These are phyloP conservation scores for Myrica gale DNA, from an alignment of 306 rosid species.

Conservation along the genomic window DNA sequence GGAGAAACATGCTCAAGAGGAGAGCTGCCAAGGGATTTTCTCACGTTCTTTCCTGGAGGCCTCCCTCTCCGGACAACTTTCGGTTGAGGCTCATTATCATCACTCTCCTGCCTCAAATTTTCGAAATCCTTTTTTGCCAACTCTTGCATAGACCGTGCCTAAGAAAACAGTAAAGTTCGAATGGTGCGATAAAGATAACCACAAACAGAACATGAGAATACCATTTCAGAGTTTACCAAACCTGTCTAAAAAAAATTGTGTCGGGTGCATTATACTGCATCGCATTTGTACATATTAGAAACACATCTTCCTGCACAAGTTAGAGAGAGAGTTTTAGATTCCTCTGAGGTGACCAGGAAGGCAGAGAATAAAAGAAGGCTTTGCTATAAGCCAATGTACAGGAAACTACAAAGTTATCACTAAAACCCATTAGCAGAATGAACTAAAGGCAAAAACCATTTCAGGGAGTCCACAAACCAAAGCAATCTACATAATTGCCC, in stretches of 20 bases:
- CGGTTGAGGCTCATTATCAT: conserved; percentile 59
- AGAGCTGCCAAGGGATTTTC: conserved; percentile 44
- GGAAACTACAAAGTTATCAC: neutral
- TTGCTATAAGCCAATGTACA: neutral
- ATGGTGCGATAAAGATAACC: conserved; percentile 14
- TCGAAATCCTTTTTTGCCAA: conserved; percentile 82
- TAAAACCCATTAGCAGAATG: neutral
- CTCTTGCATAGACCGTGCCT: conserved; percentile 93
- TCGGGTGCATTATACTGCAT: conserved; percentile 83
- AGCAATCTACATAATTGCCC: neutral
- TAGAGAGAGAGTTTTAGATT: conserved; percentile 28
- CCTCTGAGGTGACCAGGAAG: conserved; percentile 3
- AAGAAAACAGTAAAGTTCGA: conserved; percentile 20
- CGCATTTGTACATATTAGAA: conserved; percentile 87
- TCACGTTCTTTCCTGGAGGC: conserved; percentile 75
- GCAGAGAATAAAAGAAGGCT: neutral
- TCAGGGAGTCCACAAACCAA: neutral
- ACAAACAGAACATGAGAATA: neutral
- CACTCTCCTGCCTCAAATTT: conserved; percentile 82
- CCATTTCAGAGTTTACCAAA: conserved; percentile 33
- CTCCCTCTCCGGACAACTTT: conserved; percentile 83
- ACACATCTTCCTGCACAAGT: conserved; percentile 74
- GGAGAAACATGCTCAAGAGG: conserved; percentile 52
- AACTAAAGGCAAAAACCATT: neutral
- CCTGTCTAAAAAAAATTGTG: conserved; percentile 89